A percentile compares a stretch with the other conserved stretches of the same genome.
phyloP scores from a whole-genome alignment of 2,329 filamentous ascomycete species.

The Aspergillus pseudotamarii region DNA sequence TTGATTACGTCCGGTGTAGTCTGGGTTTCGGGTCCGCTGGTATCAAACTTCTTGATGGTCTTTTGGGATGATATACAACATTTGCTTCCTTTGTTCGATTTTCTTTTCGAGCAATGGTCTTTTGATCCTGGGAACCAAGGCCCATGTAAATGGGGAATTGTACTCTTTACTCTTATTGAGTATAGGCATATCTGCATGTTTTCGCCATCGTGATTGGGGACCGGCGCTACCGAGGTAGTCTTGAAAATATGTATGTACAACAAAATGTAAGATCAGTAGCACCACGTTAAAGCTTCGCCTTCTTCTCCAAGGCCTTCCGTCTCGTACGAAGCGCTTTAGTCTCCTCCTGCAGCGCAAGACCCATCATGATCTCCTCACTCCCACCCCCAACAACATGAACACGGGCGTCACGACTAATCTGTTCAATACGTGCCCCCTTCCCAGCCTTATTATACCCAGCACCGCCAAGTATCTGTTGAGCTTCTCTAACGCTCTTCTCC shows the following conservation, averaged over 20 bases:
- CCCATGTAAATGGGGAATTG: neutral
- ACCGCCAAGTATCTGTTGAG: constrained; percentile 59
- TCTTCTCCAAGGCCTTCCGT: constrained; percentile 29
- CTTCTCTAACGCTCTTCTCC: constrained; percentile 57
- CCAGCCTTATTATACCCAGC: constrained; percentile 55
- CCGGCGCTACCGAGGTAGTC: neutral
- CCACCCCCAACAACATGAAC: constrained; percentile 49
- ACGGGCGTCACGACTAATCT: constrained; percentile 56
- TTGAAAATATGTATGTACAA: too few species aligned
- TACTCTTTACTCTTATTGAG: neutral
- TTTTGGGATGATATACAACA: neutral
- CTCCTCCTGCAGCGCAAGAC: constrained; percentile 36
- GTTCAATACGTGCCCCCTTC: constrained; percentile 55
- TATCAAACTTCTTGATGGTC: neutral
- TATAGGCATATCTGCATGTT: neutral
- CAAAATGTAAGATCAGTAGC: neutral
- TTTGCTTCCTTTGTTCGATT: neutral
- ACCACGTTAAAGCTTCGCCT: constrained; percentile 25
- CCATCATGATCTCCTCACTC: constrained; percentile 45
- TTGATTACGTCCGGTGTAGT: too few species aligned
- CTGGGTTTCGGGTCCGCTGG: neutral
- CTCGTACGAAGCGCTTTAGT: constrained; percentile 34
- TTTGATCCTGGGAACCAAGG: neutral
- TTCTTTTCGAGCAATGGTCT: neutral
- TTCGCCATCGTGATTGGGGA: neutral